phyloP scores from a whole-genome alignment of 202 grass and related monocot genomes.

The Zoysia matrella region DNA sequence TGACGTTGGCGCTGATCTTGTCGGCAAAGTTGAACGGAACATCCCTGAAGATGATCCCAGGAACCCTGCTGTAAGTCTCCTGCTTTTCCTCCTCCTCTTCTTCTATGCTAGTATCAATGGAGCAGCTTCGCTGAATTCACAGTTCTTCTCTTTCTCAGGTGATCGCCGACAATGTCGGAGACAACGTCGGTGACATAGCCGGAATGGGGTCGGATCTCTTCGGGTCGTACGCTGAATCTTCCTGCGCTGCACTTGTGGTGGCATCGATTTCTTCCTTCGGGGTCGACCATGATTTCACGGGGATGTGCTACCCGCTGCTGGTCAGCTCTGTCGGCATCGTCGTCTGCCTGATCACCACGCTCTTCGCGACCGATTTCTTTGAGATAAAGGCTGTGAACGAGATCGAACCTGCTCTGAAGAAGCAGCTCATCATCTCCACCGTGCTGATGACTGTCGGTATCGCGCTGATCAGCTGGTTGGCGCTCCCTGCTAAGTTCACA shows the following conservation, averaged over 20 bases:
- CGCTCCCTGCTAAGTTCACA: conserved; percentile 67
- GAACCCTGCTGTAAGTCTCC: conserved; percentile 52
- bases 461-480: conserved; percentile 62
- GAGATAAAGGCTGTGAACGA: conserved; percentile 70
- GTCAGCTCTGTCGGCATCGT: conserved; percentile 73
- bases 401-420: conserved; percentile 73
- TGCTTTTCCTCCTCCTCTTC: too few relatives aligned
- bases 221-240: conserved; percentile 75
- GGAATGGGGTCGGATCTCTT: conserved; percentile 84
- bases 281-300: conserved; percentile 70
- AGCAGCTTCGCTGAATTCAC: neutral
- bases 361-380: conserved; percentile 71
- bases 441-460: conserved; percentile 66
- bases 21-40: conserved; percentile 61
- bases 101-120: too few relatives aligned
- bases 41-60: too few relatives aligned
- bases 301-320: conserved; percentile 74
- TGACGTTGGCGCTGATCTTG: conserved; percentile 75
- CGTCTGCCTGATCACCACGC: conserved; percentile 67
- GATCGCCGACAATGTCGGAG: conserved; percentile 78
- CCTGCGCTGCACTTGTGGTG: conserved; percentile 70
- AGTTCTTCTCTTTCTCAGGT: conserved; percentile 40
- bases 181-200: conserved; percentile 80
- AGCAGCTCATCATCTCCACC: conserved; percentile 67
- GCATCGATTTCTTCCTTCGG: conserved; percentile 83